Conservation (phyloP, 805 yeast genomes). For the Nakazawaea wickerhamii region DNA sequence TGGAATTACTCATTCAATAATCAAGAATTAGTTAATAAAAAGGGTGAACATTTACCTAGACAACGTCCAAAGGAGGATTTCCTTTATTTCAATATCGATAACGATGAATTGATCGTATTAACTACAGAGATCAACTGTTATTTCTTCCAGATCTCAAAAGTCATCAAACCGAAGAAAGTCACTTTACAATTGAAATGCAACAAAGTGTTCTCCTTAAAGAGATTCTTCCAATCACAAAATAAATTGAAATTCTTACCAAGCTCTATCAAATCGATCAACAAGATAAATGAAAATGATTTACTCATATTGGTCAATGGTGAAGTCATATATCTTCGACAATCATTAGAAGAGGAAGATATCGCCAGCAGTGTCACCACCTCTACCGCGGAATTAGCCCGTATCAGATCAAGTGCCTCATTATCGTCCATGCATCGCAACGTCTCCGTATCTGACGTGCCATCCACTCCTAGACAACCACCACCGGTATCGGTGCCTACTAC, state of each 20-base stretch:
- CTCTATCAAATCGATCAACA: constrained; percentile 20
- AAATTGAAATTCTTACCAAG: constrained; percentile 3
- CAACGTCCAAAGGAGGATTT: constrained; percentile 17
- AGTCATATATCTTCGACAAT: constrained; percentile 21
- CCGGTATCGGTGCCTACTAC: constrained; percentile 18
- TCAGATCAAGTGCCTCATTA: constrained; percentile 14
- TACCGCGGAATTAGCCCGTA: constrained; percentile 9
- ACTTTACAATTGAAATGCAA: constrained; percentile 11
- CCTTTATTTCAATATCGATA: constrained; percentile 24
- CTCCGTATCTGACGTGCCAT: constrained; percentile 26
- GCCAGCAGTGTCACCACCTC: constrained; percentile 8
- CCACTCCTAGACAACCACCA: constrained; percentile 32
- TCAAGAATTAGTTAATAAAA: constrained; percentile 19
- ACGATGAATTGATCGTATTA: constrained; percentile 24
- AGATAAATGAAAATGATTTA: constrained; percentile 24
- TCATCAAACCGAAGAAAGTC: neutral
- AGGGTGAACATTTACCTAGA: constrained; percentile 2
- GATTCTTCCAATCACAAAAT: constrained; percentile 7
- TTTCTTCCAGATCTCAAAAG: constrained; percentile 13
- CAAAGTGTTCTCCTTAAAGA: constrained; percentile 13
- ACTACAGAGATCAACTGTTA: constrained; percentile 28
- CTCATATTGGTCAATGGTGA: constrained; percentile 25
- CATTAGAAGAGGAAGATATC: constrained; percentile 11
- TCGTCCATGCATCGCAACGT: constrained; percentile 17
- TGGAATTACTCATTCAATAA: constrained; percentile 30